These are phyloP conservation scores for Cyclostephanos invisitatus DNA, from an alignment of 108 stramenopile species.

Conservation along the genomic window DNA sequence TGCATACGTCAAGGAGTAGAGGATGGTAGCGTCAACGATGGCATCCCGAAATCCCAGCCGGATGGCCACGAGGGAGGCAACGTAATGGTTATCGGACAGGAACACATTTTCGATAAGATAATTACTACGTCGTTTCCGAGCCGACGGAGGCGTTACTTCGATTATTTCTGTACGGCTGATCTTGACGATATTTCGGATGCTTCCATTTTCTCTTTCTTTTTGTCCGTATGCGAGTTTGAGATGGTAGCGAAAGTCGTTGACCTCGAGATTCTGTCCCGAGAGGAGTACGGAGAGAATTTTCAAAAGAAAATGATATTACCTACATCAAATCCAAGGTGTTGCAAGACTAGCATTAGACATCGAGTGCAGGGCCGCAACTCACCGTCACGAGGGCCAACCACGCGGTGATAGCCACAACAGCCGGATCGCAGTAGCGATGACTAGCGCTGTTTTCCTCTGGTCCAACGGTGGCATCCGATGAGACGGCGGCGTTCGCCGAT, in stretches of 20 bases:
- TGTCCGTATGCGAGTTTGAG: neutral
- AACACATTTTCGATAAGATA: no score
- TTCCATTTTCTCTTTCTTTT: no score
- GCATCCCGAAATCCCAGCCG: no score
- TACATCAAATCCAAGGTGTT: neutral
- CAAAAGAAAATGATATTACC: neutral
- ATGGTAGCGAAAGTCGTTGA: constrained; percentile 5
- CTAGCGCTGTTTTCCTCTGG: neutral
- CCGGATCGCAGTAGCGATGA: constrained; percentile 1
- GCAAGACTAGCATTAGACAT: neutral
- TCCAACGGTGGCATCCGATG: neutral
- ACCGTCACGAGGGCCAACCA: constrained; percentile 14
- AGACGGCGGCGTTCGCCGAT: no score
- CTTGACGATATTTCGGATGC: neutral
- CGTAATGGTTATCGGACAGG: no score
- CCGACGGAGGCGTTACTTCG: no score
- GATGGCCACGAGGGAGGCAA: no score
- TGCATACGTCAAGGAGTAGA: no score
- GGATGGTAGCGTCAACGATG: no score
- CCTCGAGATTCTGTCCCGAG: neutral
- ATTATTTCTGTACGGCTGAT: no score
- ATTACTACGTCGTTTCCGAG: neutral
- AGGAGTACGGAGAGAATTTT: neutral
- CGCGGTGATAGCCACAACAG: constrained; percentile 2
- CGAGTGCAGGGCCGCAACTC: neutral